Evolutionary conservation across 108 stramenopile species (phyloP), one percentile per base, ranked within the genome.

Genomic region (Cyclostephanos invisitatus): DNA sequence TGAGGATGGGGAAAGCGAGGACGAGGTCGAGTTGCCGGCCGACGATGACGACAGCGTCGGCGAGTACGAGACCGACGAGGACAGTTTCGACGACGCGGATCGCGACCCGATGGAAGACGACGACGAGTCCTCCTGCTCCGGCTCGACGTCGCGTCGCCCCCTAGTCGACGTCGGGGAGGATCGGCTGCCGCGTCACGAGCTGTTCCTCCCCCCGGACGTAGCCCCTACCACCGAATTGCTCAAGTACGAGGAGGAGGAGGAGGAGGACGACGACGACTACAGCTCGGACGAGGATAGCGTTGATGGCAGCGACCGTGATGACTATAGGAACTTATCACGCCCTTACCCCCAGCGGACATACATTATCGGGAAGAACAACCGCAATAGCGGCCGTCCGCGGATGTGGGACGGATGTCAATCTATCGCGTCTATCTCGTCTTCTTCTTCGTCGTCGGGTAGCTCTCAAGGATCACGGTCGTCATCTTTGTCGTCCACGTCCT

Each of bases 201-300:
- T 78, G 25, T 78, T 67, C 28, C 77, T 78, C 24, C 77, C 77
- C 28, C 14, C 0, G 25, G 64, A 62, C 42, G 50, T 49, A 2
- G 8, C 77, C 0, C 64, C 72, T 17, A 59, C 73, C 5, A 51
- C 27, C 62, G 78, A 80, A 42, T 14, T 24, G 20, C 73, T 70
- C 73, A 74, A 78, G 54, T 67, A 51, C 51, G 73, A 64, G 25
- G 24, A 56, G 4, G 61, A 62, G 11, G 67, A 62, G n/a, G 74
- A 74, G 7, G 59, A 61, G 9, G 72, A 64, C 11, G 67, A 65
- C 22, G 67, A 78, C 46, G 60, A 78, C 6, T 24, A 42, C 4
- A 46, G 47, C 5, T 70, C 70, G 14, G 42, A 35, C 20, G 64
- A 58, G 51, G 47, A 47, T 35, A 28, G 22, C 20, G 64, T 48